phyloP scores from a whole-genome alignment of 2,329 filamentous ascomycete genomes.

The Fusarium coffeatum region DNA sequence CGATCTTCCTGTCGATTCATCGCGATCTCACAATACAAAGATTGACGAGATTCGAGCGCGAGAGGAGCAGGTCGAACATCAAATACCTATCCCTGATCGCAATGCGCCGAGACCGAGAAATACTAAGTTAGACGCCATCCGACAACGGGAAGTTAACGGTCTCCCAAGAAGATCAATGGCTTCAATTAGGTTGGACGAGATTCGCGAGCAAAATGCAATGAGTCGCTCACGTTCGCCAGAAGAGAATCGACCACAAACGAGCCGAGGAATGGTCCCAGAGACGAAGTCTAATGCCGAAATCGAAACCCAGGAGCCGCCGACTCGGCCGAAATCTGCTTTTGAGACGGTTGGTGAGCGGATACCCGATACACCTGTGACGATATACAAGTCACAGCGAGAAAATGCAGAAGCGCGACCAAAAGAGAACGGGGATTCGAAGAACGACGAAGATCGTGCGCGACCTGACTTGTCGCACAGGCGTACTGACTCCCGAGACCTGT shows the following conservation, averaged over 20 bases:
- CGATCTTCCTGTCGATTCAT: slow-evolving; percentile 38
- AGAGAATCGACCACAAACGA: slow-evolving; percentile 49
- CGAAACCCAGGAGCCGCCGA: slow-evolving; percentile 32
- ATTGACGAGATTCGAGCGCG: slow-evolving; percentile 53
- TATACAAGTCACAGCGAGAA: slow-evolving; percentile 49
- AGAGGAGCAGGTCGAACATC: slow-evolving; percentile 49
- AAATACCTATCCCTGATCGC: slow-evolving; percentile 49
- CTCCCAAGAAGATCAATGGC: slow-evolving; percentile 61
- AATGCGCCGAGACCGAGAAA: slow-evolving; percentile 51
- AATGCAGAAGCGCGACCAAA: slow-evolving; percentile 19
- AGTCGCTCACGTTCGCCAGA: slow-evolving; percentile 59
- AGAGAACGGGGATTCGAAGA: slow-evolving; percentile 12
- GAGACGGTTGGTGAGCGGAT: slow-evolving; percentile 50
- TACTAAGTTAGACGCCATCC: slow-evolving; percentile 63
- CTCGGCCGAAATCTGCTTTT: slow-evolving; percentile 43
- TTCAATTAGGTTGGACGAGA: slow-evolving; percentile 64
- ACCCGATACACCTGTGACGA: slow-evolving; percentile 56
- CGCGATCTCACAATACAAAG: slow-evolving; percentile 46
- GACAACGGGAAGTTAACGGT: slow-evolving; percentile 57
- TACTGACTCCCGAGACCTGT: slow-evolving; percentile 60
- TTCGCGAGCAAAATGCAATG: slow-evolving; percentile 62
- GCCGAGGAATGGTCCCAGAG: slow-evolving; percentile 32
- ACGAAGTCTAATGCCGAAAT: slow-evolving; percentile 11
- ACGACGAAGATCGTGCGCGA: slow-evolving; percentile 29
- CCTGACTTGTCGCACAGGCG: slow-evolving; percentile 38